Evolutionary conservation across 106 monocot genomes (phyloP).

Genomic region (Narthecium ossifragum): DNA sequence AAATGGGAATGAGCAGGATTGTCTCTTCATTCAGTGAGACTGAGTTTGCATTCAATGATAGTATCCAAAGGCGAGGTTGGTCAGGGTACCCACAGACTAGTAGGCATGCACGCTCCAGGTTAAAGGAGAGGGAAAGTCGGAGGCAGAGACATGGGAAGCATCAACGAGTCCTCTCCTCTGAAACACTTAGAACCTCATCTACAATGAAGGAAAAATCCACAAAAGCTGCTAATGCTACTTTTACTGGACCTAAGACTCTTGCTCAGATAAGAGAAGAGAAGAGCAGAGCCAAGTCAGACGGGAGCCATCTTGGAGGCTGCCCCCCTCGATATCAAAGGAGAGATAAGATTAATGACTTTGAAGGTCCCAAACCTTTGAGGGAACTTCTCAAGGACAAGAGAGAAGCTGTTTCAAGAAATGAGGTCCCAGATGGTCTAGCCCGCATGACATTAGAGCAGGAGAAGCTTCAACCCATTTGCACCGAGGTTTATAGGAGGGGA

Average conservation of each 20-base stretch:
- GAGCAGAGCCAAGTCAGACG: conserved; percentile 10
- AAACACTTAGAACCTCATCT: conserved; percentile 8
- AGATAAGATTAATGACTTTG: conserved; percentile 17
- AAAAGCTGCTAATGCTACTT: conserved; percentile 5
- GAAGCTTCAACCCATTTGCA: no score
- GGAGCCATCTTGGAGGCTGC: no score
- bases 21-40: not conserved
- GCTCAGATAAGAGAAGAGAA: conserved; percentile 56
- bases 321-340: not conserved
- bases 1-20: conserved; percentile 4
- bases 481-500: not conserved
- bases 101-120: conserved; percentile 7
- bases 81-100: not conserved
- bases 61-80: conserved; percentile 1
- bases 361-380: conserved; percentile 39
- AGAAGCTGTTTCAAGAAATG: not conserved
- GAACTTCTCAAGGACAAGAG: conserved; percentile 40
- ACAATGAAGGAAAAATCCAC: conserved; percentile 4
- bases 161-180: conserved; percentile 1
- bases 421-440: not conserved
- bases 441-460: not conserved
- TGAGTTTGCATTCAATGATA: conserved; percentile 3
- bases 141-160: conserved; percentile 7
- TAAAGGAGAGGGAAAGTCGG: conserved; percentile 16
- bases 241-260: conserved; percentile 41